phyloP scores from a whole-genome alignment of 108 stramenopile species.

The Seminavis robusta region DNA sequence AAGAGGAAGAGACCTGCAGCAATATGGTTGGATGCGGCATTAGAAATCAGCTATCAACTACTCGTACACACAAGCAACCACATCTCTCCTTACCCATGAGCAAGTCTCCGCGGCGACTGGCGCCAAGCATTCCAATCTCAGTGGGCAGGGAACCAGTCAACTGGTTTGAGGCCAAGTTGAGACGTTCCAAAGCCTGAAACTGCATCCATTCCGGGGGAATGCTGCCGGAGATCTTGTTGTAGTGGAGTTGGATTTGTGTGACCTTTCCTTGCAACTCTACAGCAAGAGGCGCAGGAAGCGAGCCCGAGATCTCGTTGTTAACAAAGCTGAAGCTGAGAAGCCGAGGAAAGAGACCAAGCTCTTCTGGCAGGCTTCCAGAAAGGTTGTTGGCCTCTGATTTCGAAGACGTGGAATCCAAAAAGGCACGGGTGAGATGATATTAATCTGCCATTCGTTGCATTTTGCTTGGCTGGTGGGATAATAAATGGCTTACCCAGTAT shows the following conservation, averaged over 20 bases:
- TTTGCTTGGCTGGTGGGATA: too few relatives aligned
- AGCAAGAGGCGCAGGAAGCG: constrained; percentile 29
- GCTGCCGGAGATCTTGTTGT: constrained; percentile 34
- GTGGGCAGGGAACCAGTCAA: too few relatives aligned
- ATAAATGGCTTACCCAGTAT: constrained; percentile 25
- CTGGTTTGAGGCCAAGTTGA: constrained; percentile 35
- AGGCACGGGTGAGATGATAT: too few relatives aligned
- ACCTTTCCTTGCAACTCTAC: constrained; percentile 18
- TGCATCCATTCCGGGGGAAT: constrained; percentile 27
- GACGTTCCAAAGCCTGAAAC: constrained; percentile 15
- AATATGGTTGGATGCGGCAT: too few relatives aligned
- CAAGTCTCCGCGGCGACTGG: too few relatives aligned
- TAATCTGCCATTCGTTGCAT: too few relatives aligned
- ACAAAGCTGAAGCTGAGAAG: constrained; percentile 18
- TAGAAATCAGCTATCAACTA: too few relatives aligned
- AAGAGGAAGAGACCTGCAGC: too few relatives aligned
- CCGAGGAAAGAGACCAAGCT: constrained; percentile 17
- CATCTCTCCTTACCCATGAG: too few relatives aligned
- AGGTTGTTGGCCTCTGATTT: constrained; percentile 7
- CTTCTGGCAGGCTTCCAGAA: constrained; percentile 9
- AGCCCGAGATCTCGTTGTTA: constrained; percentile 29
- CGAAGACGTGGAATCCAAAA: not conserved
- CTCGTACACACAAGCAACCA: too few relatives aligned
- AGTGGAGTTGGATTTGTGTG: constrained; percentile 43
- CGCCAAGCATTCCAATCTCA: too few relatives aligned